Evolutionary conservation across 2,329 filamentous ascomycete genomes (phyloP), one percentile per base, ranked within the genome.

Genomic region (Xylariaceae sp.): DNA sequence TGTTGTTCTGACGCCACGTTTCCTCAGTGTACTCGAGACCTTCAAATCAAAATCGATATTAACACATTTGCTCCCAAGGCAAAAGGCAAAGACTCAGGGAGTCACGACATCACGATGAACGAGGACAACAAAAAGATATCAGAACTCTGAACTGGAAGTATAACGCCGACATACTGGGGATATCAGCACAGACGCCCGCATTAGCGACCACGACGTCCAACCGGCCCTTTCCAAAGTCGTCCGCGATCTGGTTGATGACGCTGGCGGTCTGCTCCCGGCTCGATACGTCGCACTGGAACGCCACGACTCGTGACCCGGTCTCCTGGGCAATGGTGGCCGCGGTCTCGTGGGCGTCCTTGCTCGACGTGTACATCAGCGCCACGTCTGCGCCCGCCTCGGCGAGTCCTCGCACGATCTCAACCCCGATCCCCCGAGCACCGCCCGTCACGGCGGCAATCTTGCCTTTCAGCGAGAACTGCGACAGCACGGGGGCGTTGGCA

Each of bases 141-240:
- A 30, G 23, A 30, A 30, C 23, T 30, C 23, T 30, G 37, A 42
- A 42, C 13, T 10, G 9, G 9, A 42, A 42, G 13, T 47, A 39
- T 47, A 39, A 15, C 44, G 15, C 45, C 39, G 9, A 15, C 58
- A 50, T 51, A 60, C 53, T 74, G 0, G 74, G 67, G 30, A 73
- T 68, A 53, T 76, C 67, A 4, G 71, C 70, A 4, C 71, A 68
- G 39, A 77, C 73, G 1, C 76, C 76, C 3, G 76, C 75, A 53
- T 78, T 78, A 17, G 75, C 76, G 1, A 78, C 75, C 17, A 76
- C 66, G 37, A 78, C 69, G 60, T 77, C 74, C 3, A 78, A 64
- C 10, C 56, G 54, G 34, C 74, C 73, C 3, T 72, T 70, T 45
- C 72, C 73, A 13, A 76, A 67, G 15, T 77, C 76, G 47, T 70